These are phyloP conservation scores for Aspergillus oerlinghausenensis DNA, from an alignment of 2,329 filamentous ascomycete species.

Conservation along the genomic window DNA sequence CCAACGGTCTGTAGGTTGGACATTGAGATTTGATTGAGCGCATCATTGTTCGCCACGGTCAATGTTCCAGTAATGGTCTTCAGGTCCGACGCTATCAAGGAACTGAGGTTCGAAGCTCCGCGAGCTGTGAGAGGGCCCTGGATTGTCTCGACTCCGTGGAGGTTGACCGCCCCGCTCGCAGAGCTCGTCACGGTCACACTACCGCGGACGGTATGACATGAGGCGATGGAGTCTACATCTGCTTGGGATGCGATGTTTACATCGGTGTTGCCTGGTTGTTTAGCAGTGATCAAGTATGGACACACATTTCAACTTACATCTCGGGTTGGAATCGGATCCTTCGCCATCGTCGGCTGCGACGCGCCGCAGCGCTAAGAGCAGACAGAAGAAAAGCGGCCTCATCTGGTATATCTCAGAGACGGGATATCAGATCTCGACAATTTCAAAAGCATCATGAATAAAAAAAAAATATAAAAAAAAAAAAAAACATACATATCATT, in stretches of 20 bases:
- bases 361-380: background rate
- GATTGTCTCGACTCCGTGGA: slow-evolving; percentile 35
- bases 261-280: slow-evolving; percentile 34
- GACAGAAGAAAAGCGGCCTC: background rate
- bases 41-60: slow-evolving; percentile 15
- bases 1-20: slow-evolving; percentile 12
- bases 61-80: slow-evolving; percentile 17
- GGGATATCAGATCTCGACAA: background rate
- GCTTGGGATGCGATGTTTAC: slow-evolving; percentile 39
- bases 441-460: background rate
- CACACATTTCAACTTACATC: background rate
- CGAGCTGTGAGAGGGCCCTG: slow-evolving; percentile 20
- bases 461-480: background rate
- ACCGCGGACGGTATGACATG: slow-evolving; percentile 38
- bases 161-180: slow-evolving; percentile 34
- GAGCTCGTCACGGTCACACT: slow-evolving; percentile 37
- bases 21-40: slow-evolving; percentile 17
- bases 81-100: slow-evolving; percentile 16
- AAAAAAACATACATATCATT: too few relatives aligned
- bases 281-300: background rate
- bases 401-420: background rate
- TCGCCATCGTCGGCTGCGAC: background rate
- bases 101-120: slow-evolving; percentile 12
- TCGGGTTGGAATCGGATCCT: background rate
- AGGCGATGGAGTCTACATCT: slow-evolving; percentile 28